Evolutionary conservation across 2,329 filamentous ascomycete genomes (phyloP).

Genomic region (Pseudocercospora macadamiae): DNA sequence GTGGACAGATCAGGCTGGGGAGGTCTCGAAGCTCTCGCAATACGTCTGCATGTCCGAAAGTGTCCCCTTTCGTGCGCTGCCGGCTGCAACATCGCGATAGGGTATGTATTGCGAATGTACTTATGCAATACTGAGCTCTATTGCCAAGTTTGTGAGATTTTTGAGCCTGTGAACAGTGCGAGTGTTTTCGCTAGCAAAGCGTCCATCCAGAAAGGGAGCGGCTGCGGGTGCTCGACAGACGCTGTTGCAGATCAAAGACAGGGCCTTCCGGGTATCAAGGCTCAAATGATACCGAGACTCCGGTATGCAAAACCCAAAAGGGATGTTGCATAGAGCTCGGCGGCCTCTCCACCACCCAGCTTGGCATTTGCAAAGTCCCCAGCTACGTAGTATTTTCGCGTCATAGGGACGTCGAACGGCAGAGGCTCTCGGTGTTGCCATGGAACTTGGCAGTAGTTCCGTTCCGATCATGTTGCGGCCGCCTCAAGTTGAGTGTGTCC

Average conservation of each 20-base stretch:
- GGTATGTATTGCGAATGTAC: background rate
- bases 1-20: background rate
- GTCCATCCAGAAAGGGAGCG: background rate
- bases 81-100: background rate
- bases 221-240: background rate
- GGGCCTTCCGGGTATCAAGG: background rate
- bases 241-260: background rate
- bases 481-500: background rate
- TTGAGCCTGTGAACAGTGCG: background rate
- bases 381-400: background rate
- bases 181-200: background rate
- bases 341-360: background rate
- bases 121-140: background rate
- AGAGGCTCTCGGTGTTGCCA: background rate
- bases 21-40: background rate
- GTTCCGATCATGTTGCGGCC: too few relatives aligned
- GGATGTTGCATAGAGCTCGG: background rate
- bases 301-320: background rate
- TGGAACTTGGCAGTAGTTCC: background rate
- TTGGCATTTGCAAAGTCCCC: background rate
- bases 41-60: background rate
- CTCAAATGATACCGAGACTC: constrained; percentile 1
- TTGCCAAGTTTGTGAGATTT: background rate
- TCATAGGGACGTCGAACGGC: background rate
- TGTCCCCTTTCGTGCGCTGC: background rate